Evolutionary conservation across 768 basidiomycete genomes (phyloP).

Genomic region (Rhizopogon vesiculosus): DNA sequence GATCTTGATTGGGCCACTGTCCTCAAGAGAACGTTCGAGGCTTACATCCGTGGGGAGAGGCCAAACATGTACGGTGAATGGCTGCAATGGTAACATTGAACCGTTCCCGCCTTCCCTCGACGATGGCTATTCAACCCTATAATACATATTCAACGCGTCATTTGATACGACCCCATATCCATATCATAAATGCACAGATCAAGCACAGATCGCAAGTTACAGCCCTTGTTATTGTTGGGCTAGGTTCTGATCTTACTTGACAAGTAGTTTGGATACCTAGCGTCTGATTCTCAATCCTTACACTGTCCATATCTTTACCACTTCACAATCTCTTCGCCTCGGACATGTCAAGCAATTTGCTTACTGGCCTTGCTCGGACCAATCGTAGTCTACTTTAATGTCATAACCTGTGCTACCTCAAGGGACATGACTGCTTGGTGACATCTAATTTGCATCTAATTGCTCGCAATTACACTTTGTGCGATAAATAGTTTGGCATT

Average conservation of each 20-base stretch:
- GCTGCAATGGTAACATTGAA: constrained; percentile 42
- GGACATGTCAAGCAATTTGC: constrained; percentile 13
- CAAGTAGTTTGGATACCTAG: constrained; percentile 17
- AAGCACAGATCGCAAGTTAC: constrained; percentile 19
- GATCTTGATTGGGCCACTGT: constrained; percentile 93
- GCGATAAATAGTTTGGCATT: not conserved
- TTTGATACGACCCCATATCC: constrained; percentile 23
- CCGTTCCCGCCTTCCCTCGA: constrained; percentile 1
- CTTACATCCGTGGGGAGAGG: constrained; percentile 83
- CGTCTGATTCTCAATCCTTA: constrained; percentile 19
- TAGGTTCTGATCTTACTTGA: constrained; percentile 22
- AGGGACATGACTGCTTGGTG: not conserved
- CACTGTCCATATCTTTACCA: constrained; percentile 20
- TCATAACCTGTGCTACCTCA: not conserved
- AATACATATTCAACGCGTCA: constrained; percentile 20
- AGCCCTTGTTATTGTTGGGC: constrained; percentile 25
- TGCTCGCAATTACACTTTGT: not conserved
- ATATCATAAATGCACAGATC: constrained; percentile 21
- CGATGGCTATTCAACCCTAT: constrained; percentile 21
- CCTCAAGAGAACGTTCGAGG: constrained; percentile 92
- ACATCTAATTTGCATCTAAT: not conserved
- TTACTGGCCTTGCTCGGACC: constrained; percentile 14
- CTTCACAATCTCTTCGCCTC: constrained; percentile 13
- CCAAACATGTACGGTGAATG: constrained; percentile 96
- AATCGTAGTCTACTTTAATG: constrained; percentile 26